Evolutionary conservation across 306 rosid genomes (phyloP), one percentile per base, ranked within the genome.

Genomic region (Rosa rugosa): DNA sequence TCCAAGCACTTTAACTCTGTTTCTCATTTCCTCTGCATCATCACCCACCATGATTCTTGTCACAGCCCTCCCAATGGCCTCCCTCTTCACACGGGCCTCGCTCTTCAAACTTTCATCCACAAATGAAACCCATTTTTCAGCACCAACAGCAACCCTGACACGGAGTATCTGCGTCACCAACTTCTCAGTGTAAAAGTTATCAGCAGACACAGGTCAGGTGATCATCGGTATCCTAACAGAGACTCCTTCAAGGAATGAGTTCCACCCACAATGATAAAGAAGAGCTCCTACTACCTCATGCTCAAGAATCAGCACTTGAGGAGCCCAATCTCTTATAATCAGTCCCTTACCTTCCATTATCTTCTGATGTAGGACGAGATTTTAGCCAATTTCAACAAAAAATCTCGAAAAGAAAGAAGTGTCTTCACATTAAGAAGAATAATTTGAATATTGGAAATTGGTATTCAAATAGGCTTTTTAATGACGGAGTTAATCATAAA

Each of bases 201-300:
- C 85, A 0, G 64, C 81, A 0, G 34, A 59, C 46, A 79, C 51
- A 0, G 87, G 89, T 87, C 89, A 86, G 2, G 85, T 86, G 47
- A 71, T 78, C 87, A 81, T 75, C 0, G 84, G 60, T 27, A 83
- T 71, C 11, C 89, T 85, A 0, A 81, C 80, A 17, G 47, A 16
- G 44, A 86, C 75, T 11, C 42, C 85, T 49, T 86, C 87, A 17
- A 86, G 40, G 0, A 70, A 13, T 1, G 83, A 83, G 51, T 86
- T 86, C 87, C 87, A 83, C 11, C 87, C 89, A 71, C 86, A 83
- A 68, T 83, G 80, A 47, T 75, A 83, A 68, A 83, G 77, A 65
- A 83, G 81, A 4, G 74, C 85, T n/a, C 89, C 83, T 0, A 70
- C 70, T 2, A 83, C 81, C 75, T 53, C 42, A 22, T 86, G 85